These are phyloP conservation scores for Pythium phragmiticola DNA, from an alignment of 352 stramenopile genomes.

Conservation along the genomic window DNA sequence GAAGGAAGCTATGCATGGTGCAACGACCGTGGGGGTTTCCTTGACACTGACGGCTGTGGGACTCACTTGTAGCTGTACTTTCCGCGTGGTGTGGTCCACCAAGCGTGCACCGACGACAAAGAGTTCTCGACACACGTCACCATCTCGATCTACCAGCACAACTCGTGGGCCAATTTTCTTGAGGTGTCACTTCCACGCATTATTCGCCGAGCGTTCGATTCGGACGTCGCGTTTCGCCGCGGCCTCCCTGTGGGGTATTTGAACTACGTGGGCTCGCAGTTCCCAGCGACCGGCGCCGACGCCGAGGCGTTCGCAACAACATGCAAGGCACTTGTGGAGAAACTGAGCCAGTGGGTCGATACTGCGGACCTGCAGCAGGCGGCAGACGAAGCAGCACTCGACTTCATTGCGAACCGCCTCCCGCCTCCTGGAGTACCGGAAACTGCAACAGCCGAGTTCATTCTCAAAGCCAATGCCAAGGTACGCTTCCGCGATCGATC, in stretches of 20 bases:
- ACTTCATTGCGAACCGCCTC: constrained; percentile 74
- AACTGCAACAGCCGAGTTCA: constrained; percentile 30
- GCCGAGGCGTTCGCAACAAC: constrained; percentile 47
- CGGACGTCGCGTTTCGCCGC: constrained; percentile 66
- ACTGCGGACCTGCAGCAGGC: constrained; percentile 61
- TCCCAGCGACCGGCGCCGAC: constrained; percentile 33
- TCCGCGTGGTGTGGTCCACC: constrained; percentile 74
- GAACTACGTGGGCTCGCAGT: constrained; percentile 71
- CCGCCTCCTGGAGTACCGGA: constrained; percentile 36
- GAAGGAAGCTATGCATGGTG: constrained; percentile 1
- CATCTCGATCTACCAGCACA: constrained; percentile 88
- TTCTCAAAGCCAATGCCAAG: constrained; percentile 41
- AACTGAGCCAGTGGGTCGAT: constrained; percentile 50
- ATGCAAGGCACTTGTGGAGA: constrained; percentile 48
- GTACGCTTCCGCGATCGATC: constrained; percentile 73
- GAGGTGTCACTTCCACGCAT: constrained; percentile 74
- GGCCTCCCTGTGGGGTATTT: constrained; percentile 77
- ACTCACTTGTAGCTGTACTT: constrained; percentile 64
- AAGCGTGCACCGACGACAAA: constrained; percentile 71
- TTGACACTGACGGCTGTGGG: neutral
- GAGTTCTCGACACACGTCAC: constrained; percentile 87
- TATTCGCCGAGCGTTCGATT: constrained; percentile 78
- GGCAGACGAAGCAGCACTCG: constrained; percentile 72
- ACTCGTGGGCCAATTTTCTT: constrained; percentile 87
- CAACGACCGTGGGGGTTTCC: neutral